These are phyloP conservation scores for Aspergillus sp. DNA, from an alignment of 2,329 filamentous ascomycete species.

Conservation along the genomic window DNA sequence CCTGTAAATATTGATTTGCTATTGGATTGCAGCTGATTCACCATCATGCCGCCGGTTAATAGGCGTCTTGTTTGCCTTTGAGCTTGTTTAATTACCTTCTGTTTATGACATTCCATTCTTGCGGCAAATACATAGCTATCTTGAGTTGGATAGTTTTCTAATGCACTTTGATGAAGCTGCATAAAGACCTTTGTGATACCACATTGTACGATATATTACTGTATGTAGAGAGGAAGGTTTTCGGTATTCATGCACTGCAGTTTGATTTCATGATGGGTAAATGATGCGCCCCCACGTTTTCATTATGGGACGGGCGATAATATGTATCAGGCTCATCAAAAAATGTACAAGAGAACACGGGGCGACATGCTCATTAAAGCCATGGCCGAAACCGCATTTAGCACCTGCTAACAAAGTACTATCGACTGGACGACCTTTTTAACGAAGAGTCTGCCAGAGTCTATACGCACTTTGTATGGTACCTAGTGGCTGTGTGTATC, in stretches of 20 bases:
- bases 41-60: slow-evolving; percentile 6
- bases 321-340: neutral
- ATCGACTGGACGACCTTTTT: too few species aligned
- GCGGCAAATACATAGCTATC: neutral
- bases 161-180: neutral
- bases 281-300: neutral
- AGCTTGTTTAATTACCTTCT: slow-evolving; percentile 11
- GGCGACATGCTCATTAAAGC: neutral
- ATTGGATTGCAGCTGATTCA: slow-evolving; percentile 14
- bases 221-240: neutral
- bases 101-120: neutral
- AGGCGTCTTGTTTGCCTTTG: slow-evolving; percentile 1
- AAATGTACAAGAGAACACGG: neutral
- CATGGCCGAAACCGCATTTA: too few species aligned
- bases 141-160: neutral
- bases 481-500: too few species aligned
- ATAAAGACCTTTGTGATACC: neutral
- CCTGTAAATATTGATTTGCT: slow-evolving; percentile 23
- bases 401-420: too few species aligned
- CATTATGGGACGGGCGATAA: neutral
- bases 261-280: neutral
- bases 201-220: neutral
- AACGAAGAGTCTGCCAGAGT: too few species aligned
- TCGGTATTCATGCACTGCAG: neutral
- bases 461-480: too few species aligned